Evolutionary conservation across 2,329 filamentous ascomycete genomes (phyloP).

Genomic region (Fusarium circinatum): DNA sequence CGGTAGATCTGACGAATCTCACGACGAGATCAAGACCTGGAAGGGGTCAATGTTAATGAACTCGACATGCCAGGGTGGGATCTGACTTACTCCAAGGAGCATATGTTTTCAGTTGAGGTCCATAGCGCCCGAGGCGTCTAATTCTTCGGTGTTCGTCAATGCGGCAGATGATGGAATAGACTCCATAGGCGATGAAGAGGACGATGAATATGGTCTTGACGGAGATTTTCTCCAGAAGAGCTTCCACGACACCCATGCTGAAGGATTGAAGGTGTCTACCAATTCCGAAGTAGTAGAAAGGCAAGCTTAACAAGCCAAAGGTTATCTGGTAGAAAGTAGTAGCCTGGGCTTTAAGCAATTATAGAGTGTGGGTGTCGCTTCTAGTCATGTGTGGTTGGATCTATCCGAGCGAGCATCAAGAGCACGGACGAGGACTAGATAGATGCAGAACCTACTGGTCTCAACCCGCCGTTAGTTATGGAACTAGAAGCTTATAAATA

Average conservation of each 20-base stretch:
- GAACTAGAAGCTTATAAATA: slow-evolving; percentile 6
- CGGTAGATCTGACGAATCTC: slow-evolving; percentile 62
- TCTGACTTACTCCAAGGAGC: slow-evolving; percentile 59
- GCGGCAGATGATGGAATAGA: slow-evolving; percentile 52
- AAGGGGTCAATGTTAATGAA: background rate
- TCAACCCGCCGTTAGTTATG: background rate
- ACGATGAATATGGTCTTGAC: slow-evolving; percentile 52
- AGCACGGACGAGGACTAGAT: background rate
- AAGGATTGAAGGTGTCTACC: background rate
- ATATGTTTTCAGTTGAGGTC: slow-evolving; percentile 49
- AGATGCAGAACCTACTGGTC: background rate
- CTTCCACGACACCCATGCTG: slow-evolving; percentile 63
- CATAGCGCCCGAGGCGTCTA: slow-evolving; percentile 57
- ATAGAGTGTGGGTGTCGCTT: background rate
- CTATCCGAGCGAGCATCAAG: background rate
- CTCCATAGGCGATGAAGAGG: slow-evolving; percentile 49
- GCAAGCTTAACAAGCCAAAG: background rate
- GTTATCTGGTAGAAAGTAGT: background rate
- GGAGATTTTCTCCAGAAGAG: slow-evolving; percentile 57
- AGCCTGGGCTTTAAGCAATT: background rate
- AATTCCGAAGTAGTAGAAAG: background rate
- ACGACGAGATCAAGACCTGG: slow-evolving; percentile 73
- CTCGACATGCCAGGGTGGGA: background rate
- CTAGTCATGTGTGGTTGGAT: background rate
- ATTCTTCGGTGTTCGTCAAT: slow-evolving; percentile 58